phyloP scores from a whole-genome alignment of 257 asterid species.

The Petunia axillaris region DNA sequence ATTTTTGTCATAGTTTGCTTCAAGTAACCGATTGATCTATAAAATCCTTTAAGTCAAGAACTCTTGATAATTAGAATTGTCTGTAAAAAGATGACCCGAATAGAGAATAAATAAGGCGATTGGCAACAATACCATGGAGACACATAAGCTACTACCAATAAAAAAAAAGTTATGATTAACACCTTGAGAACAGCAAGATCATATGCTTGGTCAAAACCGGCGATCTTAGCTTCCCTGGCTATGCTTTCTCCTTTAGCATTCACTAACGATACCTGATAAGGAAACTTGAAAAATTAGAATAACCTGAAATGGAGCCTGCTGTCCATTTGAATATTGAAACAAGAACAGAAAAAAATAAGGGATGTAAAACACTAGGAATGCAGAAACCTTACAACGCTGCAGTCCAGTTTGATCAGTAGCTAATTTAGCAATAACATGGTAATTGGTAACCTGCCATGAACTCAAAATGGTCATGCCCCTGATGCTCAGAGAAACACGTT shows the following conservation, averaged over 20 bases:
- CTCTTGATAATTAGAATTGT: not conserved
- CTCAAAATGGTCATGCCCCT: conserved; percentile 21
- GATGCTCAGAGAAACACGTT: not conserved
- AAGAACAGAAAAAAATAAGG: conserved; percentile 18
- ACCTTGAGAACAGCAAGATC: conserved; percentile 92
- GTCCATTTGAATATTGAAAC: not conserved
- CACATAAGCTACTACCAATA: too few species aligned
- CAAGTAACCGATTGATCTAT: not conserved
- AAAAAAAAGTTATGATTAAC: not conserved
- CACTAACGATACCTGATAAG: conserved; percentile 58
- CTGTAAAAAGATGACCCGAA: not conserved
- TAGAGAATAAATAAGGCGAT: not conserved
- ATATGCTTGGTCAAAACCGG: conserved; percentile 81
- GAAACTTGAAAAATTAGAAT: not conserved
- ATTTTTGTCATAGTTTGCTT: not conserved
- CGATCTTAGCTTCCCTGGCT: conserved; percentile 58
- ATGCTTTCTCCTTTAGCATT: conserved; percentile 66
- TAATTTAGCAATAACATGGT: conserved; percentile 78
- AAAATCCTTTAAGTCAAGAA: not conserved
- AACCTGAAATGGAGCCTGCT: not conserved
- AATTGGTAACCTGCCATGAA: conserved; percentile 74
- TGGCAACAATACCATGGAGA: not conserved
- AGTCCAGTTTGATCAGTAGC: conserved; percentile 74
- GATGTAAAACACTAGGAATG: not conserved
- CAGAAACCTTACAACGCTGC: conserved; percentile 86